A percentile compares a stretch with the other conserved stretches of the same genome.
Conservation (phyloP, 306 rosid species). For the Coriaria nepalensis region DNA sequence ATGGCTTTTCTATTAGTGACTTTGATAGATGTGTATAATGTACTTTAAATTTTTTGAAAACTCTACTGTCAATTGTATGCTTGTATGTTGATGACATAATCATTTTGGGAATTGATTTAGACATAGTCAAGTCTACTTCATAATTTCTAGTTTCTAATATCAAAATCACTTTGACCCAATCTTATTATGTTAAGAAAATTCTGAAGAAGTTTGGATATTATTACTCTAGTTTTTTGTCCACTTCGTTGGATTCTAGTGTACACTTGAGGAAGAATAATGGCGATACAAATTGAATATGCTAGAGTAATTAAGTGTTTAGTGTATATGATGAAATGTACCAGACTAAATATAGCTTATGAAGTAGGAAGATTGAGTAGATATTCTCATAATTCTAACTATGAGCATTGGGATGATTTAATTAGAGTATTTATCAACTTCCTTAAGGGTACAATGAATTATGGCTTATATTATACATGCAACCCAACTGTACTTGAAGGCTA, state of each 20-base stretch:
- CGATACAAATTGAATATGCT: neutral
- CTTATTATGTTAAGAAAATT: neutral
- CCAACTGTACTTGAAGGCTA: neutral
- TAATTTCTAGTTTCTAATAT: neutral
- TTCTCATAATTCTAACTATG: neutral
- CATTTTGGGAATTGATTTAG: no score
- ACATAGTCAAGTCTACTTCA: no score
- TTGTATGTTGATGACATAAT: no score
- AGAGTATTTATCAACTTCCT: neutral
- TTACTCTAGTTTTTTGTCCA: neutral
- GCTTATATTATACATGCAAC: neutral
- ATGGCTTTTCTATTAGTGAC: no score
- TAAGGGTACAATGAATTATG: neutral
- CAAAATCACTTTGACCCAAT: neutral
- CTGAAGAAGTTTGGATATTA: neutral
- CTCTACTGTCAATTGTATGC: no score
- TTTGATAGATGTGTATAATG: no score
- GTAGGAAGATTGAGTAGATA: neutral
- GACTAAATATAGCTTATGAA: neutral
- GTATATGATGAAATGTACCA: neutral
- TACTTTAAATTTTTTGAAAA: no score
- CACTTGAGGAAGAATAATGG: neutral
- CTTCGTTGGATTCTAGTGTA: neutral
- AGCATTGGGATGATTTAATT: neutral
- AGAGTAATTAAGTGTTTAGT: neutral